Base-by-base conservation (phyloP, 352 stramenopile species). In the Globisporangium paroecandrum region DNA sequence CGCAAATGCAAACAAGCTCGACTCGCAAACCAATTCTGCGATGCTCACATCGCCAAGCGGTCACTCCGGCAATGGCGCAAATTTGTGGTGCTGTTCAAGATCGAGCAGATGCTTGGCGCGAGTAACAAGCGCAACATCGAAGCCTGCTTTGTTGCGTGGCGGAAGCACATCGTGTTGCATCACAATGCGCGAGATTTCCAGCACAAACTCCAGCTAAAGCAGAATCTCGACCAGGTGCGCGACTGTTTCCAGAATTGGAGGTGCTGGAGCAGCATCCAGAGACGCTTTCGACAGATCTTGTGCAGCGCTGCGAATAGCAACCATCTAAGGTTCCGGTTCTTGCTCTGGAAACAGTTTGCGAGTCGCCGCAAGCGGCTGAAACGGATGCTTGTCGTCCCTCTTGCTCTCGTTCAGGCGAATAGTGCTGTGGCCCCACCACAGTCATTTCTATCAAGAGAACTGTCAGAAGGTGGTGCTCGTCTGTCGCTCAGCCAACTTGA, bases 341-440 rank as follows among this genome's bases (percentile, higher is more conserved):
- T 75, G 25, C 59, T 89, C 10, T 92, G 83, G 83, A 76, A 79
- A 29, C 58, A 69, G 53, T 89, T 87, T 27, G 69, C 71, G 3
- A 38, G 8, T 8, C 69, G 82, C 8, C 54, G 69, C 7, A 68
- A 69, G 41, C 72, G 68, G 1, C 61, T 91, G 10, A 70, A 72
- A n/a, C 57, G 63, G 27, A 27, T 81, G 9, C 25, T 74, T 15
- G n/a, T 34, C 24, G 64, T 64, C 2, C 27, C 46, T 53, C 36
- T 68, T 20, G 25, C 22, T 57, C 36, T 10, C n/a, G 4, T 61
- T 32, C 55, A 60, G 29, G 55, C 1, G 4, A 27, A 13, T 46
- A 29, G 8, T 12, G 20, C 13, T 27, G 2, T 9, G 20, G n/a
- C 18, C 4, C 8, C 29, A 61, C 47, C 32, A 13, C 41, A 10